phyloP scores from a whole-genome alignment of 1,139 yeast genomes.

The Suhomyces guaymorum region DNA sequence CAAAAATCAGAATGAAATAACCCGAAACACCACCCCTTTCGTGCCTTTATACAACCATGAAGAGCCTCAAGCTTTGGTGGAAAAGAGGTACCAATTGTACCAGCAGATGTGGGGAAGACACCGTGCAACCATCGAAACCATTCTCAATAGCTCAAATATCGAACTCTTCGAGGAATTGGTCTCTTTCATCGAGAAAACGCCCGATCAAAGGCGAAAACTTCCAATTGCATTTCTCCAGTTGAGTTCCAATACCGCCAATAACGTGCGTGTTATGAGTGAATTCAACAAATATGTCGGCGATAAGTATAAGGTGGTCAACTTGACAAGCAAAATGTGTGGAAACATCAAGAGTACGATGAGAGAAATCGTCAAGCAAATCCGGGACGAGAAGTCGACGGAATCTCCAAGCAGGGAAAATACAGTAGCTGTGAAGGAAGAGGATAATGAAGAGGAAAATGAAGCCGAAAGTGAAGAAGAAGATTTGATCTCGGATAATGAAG shows the following conservation, averaged over 20 bases:
- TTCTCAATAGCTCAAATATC: constrained; percentile 41
- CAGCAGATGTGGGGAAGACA: constrained; percentile 42
- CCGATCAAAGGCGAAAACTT: constrained; percentile 23
- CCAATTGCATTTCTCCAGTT: constrained; percentile 50
- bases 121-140: constrained; percentile 33
- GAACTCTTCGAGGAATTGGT: constrained; percentile 37
- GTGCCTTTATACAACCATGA: no score
- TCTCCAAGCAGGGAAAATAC: constrained; percentile 7
- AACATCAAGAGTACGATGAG: constrained; percentile 44
- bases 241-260: constrained; percentile 61
- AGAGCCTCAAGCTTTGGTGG: constrained; percentile 39
- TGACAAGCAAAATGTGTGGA: constrained; percentile 44
- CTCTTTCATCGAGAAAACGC: constrained; percentile 24
- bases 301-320: constrained; percentile 31
- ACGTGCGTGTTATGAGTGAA: constrained; percentile 47
- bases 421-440: not conserved
- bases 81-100: constrained; percentile 41
- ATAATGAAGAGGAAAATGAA: constrained; percentile 2
- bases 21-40: constrained; percentile 30
- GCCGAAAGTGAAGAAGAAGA: constrained; percentile 17
- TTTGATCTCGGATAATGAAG: no score
- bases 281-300: constrained; percentile 30
- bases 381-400: constrained; percentile 6
- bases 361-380: constrained; percentile 39
- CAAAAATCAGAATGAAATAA: not conserved